Base-by-base conservation (phyloP, 169 alveolate species). In the Eimeria necatrix region DNA sequence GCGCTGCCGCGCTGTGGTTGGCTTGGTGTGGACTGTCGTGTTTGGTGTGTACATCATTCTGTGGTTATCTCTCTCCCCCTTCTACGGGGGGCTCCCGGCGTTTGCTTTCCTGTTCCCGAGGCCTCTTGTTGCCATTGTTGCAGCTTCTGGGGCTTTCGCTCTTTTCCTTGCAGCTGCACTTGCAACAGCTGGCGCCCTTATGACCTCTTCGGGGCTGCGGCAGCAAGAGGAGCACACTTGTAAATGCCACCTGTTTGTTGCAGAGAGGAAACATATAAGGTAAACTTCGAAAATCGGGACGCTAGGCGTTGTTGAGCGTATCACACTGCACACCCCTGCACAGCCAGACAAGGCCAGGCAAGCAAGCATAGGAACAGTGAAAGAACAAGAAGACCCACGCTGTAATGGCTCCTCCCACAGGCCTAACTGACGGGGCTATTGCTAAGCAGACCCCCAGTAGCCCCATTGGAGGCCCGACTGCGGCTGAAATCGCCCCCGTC, bases 21-120 rank as follows among this genome's bases (percentile, higher is more conserved):
- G 90, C 22, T 81, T 81, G 90, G 90, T 81, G 49, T 81, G 90
- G 90, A 81, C 90, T 51, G 56, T 81, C 73, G 90, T 81, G 73
- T 81, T 81, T 22, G 90, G 90, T n/a, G 90, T 81, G 74, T 81
- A 81, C 14, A 53, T 81, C 24, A 49, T 81, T 22, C 59, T 81
- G 53, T 81, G 90, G 90, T 71, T 81, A 51, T 51, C 90, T 6
- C 90, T 81, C 18, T 32, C 90, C 22, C 90, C 90, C 4, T 81
- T 81, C 22, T 81, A 81, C 59, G 90, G 90, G 3, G 90, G 90
- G 4, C 90, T n/a, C 52, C 90, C 90, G 4, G 90, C 90, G 16
- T 81, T 81, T 81, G 90, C 90, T 6, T 53, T 81, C 41, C n/a
- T 81, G n/a, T 81, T 81, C 22, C 90, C 90, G 8, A 70, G 90